These are phyloP conservation scores for Paracorniculantispora psalliotae DNA, from an alignment of 2,329 filamentous ascomycete species.

Conservation along the genomic window DNA sequence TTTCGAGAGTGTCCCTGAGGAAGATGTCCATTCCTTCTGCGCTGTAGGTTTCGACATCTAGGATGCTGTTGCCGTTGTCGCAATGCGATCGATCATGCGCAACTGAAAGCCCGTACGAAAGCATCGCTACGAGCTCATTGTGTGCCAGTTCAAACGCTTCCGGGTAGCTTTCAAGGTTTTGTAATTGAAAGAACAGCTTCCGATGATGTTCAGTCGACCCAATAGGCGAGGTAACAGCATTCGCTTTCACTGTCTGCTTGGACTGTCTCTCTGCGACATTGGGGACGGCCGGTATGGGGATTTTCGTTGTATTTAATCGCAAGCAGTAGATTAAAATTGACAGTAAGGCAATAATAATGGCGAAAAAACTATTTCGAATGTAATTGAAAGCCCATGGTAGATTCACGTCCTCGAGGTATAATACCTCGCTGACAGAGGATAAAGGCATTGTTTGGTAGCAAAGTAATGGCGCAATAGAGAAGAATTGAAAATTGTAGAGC, in stretches of 20 bases:
- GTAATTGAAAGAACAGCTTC: conserved; percentile 17
- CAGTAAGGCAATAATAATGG: no score
- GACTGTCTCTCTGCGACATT: background rate
- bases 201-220: background rate
- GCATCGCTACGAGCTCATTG: conserved; percentile 14
- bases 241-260: background rate
- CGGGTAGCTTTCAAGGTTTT: conserved; percentile 16
- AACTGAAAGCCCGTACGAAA: conserved; percentile 10
- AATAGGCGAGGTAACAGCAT: background rate
- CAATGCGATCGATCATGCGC: background rate
- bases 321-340: no score
- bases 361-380: no score
- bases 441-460: no score
- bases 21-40: background rate
- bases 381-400: no score
- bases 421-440: no score
- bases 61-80: background rate
- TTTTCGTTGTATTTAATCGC: no score
- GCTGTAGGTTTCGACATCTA: background rate
- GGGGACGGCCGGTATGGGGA: no score
- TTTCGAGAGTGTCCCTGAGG: background rate
- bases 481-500: no score
- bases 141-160: conserved; percentile 15
- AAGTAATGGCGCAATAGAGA: no score
- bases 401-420: no score